Base-by-base conservation (phyloP, 768 basidiomycete genomes). In the Leccinum sublutescens region DNA sequence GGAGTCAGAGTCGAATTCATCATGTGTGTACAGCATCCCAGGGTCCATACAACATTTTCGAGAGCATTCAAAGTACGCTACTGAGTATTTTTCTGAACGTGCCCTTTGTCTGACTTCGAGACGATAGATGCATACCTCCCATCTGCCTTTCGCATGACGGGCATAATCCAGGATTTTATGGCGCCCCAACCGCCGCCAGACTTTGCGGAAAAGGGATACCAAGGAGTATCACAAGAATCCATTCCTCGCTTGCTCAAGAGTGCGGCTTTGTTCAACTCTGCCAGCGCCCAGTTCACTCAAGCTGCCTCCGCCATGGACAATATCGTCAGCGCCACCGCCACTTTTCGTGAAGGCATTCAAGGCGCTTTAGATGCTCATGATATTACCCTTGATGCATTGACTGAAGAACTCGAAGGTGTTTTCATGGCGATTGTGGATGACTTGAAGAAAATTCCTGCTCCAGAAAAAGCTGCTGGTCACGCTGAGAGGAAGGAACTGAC, bases 121-220 rank as follows among this genome's bases (percentile, higher is more conserved):
- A 27, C 7, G 23, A 2, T 27, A 66, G 65, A 53, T 43, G 40
- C 49, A 11, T 52, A 43, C 23, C 29, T 56, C 4, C 52, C 58
- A 2, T 34, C 49, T 0, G 25, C 38, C 2, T 34, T 61, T 25
- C 62, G 31, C 27, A 1, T 55, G 33, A 34, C 34, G 15, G 21
- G 27, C 5, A n/a, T 14, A 6, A 2, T 51, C 27, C 34, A 57
- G 34, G 21, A 50, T 2, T 21, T 48, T 5, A 8, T 43, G 10
- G 40, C 19, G 5, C 19, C 60, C 17, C 4, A 36, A 15, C 9
- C 66, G 1, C 17, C 57, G 0, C 25, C 50, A 5, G 50, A 65
- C 36, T 62, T 60, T 55, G 62, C 52, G 66, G 63, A 68, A 8
- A 25, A 4, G 23, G 63, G 55, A 45, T 54, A 50, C 3, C 56